Evolutionary conservation across 169 alveolate species (phyloP).

Genomic region (Plasmodium coatneyi): DNA sequence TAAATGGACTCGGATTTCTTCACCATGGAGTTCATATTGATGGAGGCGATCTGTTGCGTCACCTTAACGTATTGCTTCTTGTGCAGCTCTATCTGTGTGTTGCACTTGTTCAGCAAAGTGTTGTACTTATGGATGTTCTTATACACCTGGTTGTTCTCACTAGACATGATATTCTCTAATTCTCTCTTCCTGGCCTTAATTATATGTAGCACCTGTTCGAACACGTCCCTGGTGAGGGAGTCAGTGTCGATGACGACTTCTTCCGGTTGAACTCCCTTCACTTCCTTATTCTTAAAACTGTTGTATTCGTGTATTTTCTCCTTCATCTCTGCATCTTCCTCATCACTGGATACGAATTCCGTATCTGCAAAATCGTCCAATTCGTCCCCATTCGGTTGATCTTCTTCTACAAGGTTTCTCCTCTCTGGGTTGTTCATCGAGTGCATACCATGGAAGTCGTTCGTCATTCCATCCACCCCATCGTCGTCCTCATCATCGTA

Average conservation of each 20-base stretch:
- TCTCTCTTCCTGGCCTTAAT: conserved; percentile 13
- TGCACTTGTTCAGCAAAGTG: conserved; percentile 9
- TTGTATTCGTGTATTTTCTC: conserved; percentile 14
- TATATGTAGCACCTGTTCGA: neutral
- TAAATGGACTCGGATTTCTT: conserved; percentile 59
- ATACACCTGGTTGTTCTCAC: conserved; percentile 38
- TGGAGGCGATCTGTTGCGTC: neutral
- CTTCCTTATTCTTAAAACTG: conserved; percentile 11
- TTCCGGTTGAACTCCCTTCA: conserved; percentile 10
- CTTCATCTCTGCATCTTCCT: conserved; percentile 39
- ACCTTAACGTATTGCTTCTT: conserved; percentile 10
- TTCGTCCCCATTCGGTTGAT: neutral
- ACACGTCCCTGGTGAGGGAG: neutral
- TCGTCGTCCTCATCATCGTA: neutral
- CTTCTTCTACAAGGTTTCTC: neutral
- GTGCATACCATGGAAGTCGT: neutral
- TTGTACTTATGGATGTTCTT: conserved; percentile 56
- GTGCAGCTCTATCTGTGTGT: neutral
- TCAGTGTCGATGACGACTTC: conserved; percentile 13
- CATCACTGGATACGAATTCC: conserved; percentile 42
- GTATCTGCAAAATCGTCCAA: neutral
- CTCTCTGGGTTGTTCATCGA: neutral
- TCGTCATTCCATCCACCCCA: neutral
- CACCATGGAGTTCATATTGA: conserved; percentile 10
- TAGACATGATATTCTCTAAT: conserved; percentile 14